phyloP scores from a whole-genome alignment of 352 stramenopile species.

The Pseudoperonospora humuli region DNA sequence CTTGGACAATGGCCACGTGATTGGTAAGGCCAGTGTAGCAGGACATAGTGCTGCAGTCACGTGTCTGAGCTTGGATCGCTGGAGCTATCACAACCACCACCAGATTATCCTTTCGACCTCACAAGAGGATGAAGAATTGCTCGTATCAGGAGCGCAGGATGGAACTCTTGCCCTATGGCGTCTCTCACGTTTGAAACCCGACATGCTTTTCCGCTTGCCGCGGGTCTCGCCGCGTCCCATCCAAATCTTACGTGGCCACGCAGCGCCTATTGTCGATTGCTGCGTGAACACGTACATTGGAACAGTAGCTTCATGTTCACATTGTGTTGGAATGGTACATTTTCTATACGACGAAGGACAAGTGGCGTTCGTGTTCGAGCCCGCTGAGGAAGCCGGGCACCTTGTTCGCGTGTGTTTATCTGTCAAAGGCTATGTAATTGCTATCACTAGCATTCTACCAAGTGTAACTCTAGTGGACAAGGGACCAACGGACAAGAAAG shows the following conservation, averaged over 20 bases:
- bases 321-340: conserved; percentile 43
- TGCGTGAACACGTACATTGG: conserved; percentile 57
- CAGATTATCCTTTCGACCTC: conserved; percentile 20
- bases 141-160: conserved; percentile 68
- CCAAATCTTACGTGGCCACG: conserved; percentile 56
- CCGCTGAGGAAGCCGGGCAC: conserved; percentile 14
- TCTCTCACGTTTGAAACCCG: conserved; percentile 60
- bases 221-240: conserved; percentile 61
- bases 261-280: conserved; percentile 43
- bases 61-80: conserved; percentile 61
- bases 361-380: conserved; percentile 60
- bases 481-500: neutral
- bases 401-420: conserved; percentile 46
- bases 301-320: conserved; percentile 57
- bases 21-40: conserved; percentile 75
- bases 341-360: conserved; percentile 67
- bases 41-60: conserved; percentile 64
- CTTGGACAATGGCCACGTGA: conserved; percentile 71
- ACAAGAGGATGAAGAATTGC: conserved; percentile 63
- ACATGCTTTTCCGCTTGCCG: conserved; percentile 65
- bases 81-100: conserved; percentile 35
- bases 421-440: conserved; percentile 55
- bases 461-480: neutral
- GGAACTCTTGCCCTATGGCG: conserved; percentile 62
- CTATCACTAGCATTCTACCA: conserved; percentile 22